Evolutionary conservation across 2,329 filamentous ascomycete genomes (phyloP).

Genomic region (Stenocarpella maydis): DNA sequence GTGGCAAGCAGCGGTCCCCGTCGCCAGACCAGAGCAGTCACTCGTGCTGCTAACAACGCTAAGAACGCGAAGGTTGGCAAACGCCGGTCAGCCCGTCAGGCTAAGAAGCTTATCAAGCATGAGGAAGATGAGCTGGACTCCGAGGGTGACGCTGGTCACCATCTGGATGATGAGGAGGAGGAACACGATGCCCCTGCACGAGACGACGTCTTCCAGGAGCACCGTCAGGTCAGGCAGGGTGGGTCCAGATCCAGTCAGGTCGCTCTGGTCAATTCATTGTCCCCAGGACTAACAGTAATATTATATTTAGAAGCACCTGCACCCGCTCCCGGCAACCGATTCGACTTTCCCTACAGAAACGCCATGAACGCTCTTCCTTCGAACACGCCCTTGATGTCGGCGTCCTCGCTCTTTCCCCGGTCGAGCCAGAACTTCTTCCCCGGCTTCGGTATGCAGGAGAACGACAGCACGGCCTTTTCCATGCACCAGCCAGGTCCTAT

Average conservation of each 20-base stretch:
- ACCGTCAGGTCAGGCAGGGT: slow-evolving; percentile 21
- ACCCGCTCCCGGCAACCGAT: background rate
- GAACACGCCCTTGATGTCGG: slow-evolving; percentile 30
- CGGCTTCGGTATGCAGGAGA: slow-evolving; percentile 37
- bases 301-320: background rate
- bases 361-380: slow-evolving; percentile 33
- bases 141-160: slow-evolving; percentile 23
- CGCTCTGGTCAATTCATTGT: background rate
- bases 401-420: slow-evolving; percentile 27
- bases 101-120: slow-evolving; percentile 16
- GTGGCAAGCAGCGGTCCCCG: slow-evolving; percentile 29
- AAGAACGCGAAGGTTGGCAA: slow-evolving; percentile 15
- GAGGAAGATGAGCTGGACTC: slow-evolving; percentile 29
- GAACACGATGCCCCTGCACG: background rate
- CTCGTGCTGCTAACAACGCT: background rate
- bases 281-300: background rate
- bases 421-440: background rate
- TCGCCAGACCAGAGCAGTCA: slow-evolving; percentile 35
- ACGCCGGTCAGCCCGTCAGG: background rate
- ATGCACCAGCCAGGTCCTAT: slow-evolving; percentile 18
- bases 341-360: slow-evolving; percentile 2
- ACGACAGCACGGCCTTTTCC: slow-evolving; percentile 37
- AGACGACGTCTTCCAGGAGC: slow-evolving; percentile 25
- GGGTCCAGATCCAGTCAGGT: background rate
- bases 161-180: slow-evolving; percentile 9